These are phyloP conservation scores for Paracoccidioides lutzii DNA, from an alignment of 2,329 filamentous ascomycete genomes.

Conservation along the genomic window DNA sequence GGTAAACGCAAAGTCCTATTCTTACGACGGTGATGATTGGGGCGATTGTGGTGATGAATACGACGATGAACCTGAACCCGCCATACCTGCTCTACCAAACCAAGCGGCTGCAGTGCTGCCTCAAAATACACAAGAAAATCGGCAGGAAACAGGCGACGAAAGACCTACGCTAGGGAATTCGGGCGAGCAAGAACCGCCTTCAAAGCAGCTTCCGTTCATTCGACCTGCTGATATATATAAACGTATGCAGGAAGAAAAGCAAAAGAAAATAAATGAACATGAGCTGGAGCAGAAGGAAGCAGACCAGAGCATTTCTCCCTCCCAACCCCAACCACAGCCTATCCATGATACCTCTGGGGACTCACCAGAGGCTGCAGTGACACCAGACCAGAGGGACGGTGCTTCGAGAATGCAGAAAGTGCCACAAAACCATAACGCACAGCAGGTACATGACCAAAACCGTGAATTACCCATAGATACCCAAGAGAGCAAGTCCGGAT, in stretches of 20 bases:
- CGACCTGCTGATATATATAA: slow-evolving; percentile 67
- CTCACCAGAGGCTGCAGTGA: background rate
- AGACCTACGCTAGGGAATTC: slow-evolving; percentile 15
- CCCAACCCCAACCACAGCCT: background rate
- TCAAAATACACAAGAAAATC: slow-evolving; percentile 6
- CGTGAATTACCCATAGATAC: background rate
- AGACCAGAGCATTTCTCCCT: background rate
- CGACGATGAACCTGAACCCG: slow-evolving; percentile 46
- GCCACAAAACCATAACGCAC: background rate
- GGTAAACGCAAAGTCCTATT: slow-evolving; percentile 75
- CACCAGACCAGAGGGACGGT: background rate
- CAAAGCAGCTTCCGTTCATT: slow-evolving; percentile 50
- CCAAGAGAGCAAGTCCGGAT: background rate
- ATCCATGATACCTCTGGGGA: background rate
- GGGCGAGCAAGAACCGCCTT: slow-evolving; percentile 17
- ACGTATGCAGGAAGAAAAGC: slow-evolving; percentile 53
- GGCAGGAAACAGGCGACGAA: slow-evolving; percentile 14
- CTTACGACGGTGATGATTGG: slow-evolving; percentile 92
- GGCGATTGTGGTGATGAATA: slow-evolving; percentile 55
- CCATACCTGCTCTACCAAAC: slow-evolving; percentile 19
- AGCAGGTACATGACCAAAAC: background rate
- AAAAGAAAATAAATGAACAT: slow-evolving; percentile 28
- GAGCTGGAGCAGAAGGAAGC: slow-evolving; percentile 40
- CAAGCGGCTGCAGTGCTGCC: slow-evolving; percentile 10
- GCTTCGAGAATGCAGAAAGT: background rate